Conservation (phyloP, 2,329 filamentous ascomycete genomes). For the Thelonectria rubi region DNA sequence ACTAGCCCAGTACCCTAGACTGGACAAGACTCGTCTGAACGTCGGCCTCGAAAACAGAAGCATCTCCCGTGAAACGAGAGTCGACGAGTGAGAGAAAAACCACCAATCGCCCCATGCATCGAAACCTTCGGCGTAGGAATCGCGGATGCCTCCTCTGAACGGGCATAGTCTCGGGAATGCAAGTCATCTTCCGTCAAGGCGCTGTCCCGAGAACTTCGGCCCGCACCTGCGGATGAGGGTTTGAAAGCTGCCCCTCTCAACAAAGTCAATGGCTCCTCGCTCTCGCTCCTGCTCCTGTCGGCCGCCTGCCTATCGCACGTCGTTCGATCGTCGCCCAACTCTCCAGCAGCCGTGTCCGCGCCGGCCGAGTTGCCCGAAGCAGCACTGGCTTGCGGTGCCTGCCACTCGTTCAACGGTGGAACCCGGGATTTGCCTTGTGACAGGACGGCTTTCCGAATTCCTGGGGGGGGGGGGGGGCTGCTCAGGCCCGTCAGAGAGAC, state of each 20-base stretch:
- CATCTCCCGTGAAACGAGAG: constrained; percentile 4
- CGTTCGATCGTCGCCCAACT: constrained; percentile 12
- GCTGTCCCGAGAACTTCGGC: not conserved
- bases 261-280: constrained; percentile 1
- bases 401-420: constrained; percentile 20
- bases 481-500: not conserved
- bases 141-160: constrained; percentile 4
- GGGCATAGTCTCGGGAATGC: constrained; percentile 23
- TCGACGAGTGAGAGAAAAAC: not conserved
- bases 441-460: constrained; percentile 5
- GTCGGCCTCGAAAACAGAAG: constrained; percentile 1
- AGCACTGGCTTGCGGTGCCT: constrained; percentile 22
- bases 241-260: not conserved
- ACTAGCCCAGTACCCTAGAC: constrained; percentile 10
- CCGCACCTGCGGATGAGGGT: not conserved
- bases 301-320: constrained; percentile 10
- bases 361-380: constrained; percentile 21
- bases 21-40: not conserved
- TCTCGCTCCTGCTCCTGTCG: constrained; percentile 5
- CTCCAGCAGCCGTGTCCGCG: constrained; percentile 6
- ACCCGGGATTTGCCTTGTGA: constrained; percentile 12
- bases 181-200: constrained; percentile 19
- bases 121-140: constrained; percentile 15
- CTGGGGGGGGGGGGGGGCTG: not conserved
- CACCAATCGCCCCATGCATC: constrained; percentile 3